Evolutionary conservation across 345 rosid genomes (phyloP).

Genomic region (Populus davidiana): DNA sequence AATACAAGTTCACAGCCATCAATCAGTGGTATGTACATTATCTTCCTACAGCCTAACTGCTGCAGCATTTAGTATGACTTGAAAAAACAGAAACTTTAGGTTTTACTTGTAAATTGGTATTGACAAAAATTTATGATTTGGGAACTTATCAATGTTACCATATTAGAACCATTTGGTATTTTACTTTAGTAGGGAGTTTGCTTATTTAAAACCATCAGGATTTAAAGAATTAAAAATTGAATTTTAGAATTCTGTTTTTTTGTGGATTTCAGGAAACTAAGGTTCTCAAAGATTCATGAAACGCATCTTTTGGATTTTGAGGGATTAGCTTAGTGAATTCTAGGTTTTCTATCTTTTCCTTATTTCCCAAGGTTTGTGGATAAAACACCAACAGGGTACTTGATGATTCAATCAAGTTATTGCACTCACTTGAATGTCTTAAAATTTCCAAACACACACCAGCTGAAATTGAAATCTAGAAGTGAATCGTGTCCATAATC

Average conservation of each 20-base stretch:
- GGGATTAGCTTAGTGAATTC: not conserved
- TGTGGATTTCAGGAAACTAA: not conserved
- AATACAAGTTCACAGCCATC: constrained; percentile 21
- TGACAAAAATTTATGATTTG: not conserved
- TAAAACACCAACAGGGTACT: not conserved
- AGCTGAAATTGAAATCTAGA: not conserved
- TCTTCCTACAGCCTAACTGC: not conserved
- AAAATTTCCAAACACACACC: not conserved
- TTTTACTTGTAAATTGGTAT: not conserved
- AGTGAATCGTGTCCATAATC: not conserved
- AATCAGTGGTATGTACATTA: constrained; percentile 18
- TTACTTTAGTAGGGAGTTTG: not conserved
- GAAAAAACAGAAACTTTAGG: not conserved
- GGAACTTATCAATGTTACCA: not conserved
- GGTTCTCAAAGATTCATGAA: not conserved
- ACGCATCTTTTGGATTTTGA: not conserved
- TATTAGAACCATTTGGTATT: not conserved
- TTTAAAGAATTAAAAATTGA: not conserved
- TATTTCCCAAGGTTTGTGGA: not conserved
- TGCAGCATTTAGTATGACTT: not conserved
- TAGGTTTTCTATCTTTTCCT: not conserved
- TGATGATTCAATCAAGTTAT: not conserved
- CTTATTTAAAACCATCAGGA: not conserved
- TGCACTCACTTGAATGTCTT: not conserved
- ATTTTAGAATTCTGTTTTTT: not conserved